Percentiles rank a stretch among this genome's conserved stretches.
These are phyloP conservation scores for Scedosporium boydii DNA, from an alignment of 2,329 filamentous ascomycete species.

Conservation along the genomic window DNA sequence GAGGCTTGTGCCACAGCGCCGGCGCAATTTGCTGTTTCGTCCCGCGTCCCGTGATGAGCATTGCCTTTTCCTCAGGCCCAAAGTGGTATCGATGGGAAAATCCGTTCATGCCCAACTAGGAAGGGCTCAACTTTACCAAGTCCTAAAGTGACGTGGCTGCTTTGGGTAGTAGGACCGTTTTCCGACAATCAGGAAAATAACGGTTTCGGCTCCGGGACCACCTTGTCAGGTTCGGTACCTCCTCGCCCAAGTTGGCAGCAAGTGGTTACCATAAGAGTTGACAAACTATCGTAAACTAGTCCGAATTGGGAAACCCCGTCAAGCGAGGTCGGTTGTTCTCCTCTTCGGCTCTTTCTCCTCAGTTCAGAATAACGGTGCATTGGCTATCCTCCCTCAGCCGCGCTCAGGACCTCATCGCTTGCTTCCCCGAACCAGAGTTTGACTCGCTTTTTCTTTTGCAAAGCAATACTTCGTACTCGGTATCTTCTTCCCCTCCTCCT, in stretches of 20 bases:
- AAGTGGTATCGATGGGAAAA: neutral
- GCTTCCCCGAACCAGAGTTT: neutral
- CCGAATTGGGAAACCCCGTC: neutral
- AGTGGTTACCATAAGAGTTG: neutral
- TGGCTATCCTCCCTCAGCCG: neutral
- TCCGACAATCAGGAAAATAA: neutral
- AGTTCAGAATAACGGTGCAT: neutral
- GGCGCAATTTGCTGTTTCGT: conserved; percentile 5
- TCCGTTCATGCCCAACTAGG: neutral
- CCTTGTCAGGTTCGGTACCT: neutral
- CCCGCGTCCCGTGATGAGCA: conserved; percentile 5
- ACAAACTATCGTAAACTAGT: neutral
- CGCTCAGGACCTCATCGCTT: neutral
- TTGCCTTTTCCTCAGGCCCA: neutral
- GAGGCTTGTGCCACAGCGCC: neutral
- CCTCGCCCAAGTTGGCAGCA: neutral
- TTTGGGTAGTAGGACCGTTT: neutral
- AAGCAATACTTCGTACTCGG: neutral
- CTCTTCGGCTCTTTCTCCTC: neutral
- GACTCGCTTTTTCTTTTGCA: no score
- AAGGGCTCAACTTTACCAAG: neutral
- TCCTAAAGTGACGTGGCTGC: neutral
- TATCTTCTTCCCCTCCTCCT: neutral
- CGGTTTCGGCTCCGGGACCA: neutral
- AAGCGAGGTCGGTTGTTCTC: neutral